Evolutionary conservation across 202 grass and related monocot genomes (phyloP).

Genomic region (Digitaria exilis): DNA sequence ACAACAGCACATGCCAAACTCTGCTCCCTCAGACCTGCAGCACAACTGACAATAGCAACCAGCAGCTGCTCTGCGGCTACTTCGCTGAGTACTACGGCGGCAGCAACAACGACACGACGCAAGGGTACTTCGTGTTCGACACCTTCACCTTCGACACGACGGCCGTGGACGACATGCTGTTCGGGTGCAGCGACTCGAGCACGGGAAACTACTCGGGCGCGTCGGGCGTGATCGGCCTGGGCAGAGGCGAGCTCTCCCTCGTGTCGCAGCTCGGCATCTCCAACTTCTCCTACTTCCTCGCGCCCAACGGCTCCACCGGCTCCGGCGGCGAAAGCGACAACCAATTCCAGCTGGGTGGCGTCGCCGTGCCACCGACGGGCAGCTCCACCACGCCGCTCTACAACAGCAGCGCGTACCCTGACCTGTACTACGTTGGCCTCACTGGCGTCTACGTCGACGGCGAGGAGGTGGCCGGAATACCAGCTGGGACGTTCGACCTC

Average conservation of each 20-base stretch:
- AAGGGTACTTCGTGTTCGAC: slow-evolving; percentile 20
- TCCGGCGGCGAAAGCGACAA: no score
- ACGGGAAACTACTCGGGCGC: slow-evolving; percentile 4
- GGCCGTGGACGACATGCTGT: background rate
- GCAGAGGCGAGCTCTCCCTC: slow-evolving; percentile 3
- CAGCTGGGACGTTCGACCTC: slow-evolving; percentile 4
- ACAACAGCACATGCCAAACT: background rate
- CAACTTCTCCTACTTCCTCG: slow-evolving; percentile 34
- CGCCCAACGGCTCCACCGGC: background rate
- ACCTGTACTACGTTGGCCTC: slow-evolving; percentile 26
- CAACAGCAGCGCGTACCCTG: background rate
- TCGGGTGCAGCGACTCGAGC: slow-evolving; percentile 25
- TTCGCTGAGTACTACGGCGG: no score
- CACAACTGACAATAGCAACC: no score
- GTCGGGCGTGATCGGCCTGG: slow-evolving; percentile 16
- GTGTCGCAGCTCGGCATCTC: slow-evolving; percentile 28
- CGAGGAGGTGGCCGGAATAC: slow-evolving; percentile 4
- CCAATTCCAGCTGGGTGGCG: background rate
- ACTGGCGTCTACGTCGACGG: slow-evolving; percentile 17
- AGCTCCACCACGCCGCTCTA: background rate
- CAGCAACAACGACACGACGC: background rate
- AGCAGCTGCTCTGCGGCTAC: no score
- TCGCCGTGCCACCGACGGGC: background rate
- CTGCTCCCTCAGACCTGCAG: background rate
- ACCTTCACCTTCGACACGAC: slow-evolving; percentile 9